phyloP scores from a whole-genome alignment of 805 yeast genomes.

The Candida awuae region DNA sequence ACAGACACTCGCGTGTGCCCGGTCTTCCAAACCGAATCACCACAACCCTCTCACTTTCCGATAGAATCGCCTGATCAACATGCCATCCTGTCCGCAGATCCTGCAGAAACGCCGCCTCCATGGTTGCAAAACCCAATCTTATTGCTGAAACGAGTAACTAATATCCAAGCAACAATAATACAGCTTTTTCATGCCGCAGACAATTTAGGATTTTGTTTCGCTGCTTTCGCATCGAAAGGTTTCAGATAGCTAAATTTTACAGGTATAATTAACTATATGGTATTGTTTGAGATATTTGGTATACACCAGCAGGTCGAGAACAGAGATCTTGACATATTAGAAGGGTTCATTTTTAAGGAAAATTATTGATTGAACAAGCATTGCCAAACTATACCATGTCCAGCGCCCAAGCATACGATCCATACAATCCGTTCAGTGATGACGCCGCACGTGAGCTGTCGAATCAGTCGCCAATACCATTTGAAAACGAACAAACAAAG shows the following conservation, averaged over 20 bases:
- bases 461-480: slow-evolving; percentile 11
- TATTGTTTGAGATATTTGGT: too few relatives aligned
- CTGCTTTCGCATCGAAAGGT: too few relatives aligned
- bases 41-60: slow-evolving; percentile 84
- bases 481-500: neutral
- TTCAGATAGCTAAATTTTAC: too few relatives aligned
- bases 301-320: too few relatives aligned
- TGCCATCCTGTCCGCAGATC: slow-evolving; percentile 88
- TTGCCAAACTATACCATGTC: slow-evolving; percentile 17
- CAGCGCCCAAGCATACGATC: slow-evolving; percentile 29
- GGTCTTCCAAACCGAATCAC: slow-evolving; percentile 85
- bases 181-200: too few relatives aligned
- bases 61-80: slow-evolving; percentile 92
- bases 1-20: slow-evolving; percentile 67
- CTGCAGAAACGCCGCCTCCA: slow-evolving; percentile 80
- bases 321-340: too few relatives aligned
- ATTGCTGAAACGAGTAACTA: too few relatives aligned
- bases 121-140: slow-evolving; percentile 26
- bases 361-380: too few relatives aligned
- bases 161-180: too few relatives aligned
- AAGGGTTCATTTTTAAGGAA: too few relatives aligned
- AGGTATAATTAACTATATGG: too few relatives aligned
- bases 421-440: slow-evolving; percentile 28
- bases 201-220: too few relatives aligned
- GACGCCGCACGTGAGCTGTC: slow-evolving; percentile 24